Evolutionary conservation across 73 alveolate genomes (phyloP).

Genomic region (Paramecium caudatum): DNA sequence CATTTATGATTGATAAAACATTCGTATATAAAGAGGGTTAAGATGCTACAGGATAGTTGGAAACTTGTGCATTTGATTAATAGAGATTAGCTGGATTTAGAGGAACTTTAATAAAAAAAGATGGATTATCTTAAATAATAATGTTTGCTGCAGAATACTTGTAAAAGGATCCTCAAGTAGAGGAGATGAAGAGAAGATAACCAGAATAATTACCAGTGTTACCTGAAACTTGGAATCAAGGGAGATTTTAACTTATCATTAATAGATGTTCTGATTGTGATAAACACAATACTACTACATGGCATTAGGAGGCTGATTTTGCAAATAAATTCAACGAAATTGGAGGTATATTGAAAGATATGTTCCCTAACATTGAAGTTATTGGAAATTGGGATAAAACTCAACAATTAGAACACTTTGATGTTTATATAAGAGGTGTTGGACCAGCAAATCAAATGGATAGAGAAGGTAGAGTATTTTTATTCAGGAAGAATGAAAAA

Average conservation of each 20-base stretch:
- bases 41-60: constrained; percentile 63
- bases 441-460: constrained; percentile 91
- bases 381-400: constrained; percentile 97
- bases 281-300: constrained; percentile 91
- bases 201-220: constrained; percentile 63
- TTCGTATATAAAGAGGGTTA: constrained; percentile 43
- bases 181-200: background rate
- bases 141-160: constrained; percentile 53
- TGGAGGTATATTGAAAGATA: constrained; percentile 89
- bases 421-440: constrained; percentile 95
- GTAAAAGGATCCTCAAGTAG: constrained; percentile 63
- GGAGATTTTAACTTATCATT: constrained; percentile 93
- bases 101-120: background rate
- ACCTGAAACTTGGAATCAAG: constrained; percentile 79
- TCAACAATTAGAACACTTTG: constrained; percentile 92
- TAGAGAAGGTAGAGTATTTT: constrained; percentile 91
- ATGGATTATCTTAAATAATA: background rate
- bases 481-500: constrained; percentile 89
- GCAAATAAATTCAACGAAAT: constrained; percentile 90
- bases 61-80: constrained; percentile 45
- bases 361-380: constrained; percentile 91
- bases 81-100: constrained; percentile 62
- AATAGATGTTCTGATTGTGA: constrained; percentile 96
- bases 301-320: constrained; percentile 97
- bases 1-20: constrained; percentile 57